These are phyloP conservation scores for Austroboletus novae-zelandiae DNA, from an alignment of 1,284 basidiomycete species.

Conservation along the genomic window DNA sequence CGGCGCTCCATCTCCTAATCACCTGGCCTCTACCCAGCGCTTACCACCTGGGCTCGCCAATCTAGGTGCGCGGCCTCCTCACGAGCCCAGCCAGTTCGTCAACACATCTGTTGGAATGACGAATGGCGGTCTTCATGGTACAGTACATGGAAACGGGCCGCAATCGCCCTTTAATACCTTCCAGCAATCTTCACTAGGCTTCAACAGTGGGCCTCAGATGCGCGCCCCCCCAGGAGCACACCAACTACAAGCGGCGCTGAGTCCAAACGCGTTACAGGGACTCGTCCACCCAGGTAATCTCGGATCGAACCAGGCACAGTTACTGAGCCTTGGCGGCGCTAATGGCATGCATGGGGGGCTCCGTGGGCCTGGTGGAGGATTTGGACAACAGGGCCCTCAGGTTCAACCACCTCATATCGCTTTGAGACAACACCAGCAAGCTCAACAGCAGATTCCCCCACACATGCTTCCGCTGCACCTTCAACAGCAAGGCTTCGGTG, in stretches of 20 bases:
- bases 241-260: conserved; percentile 44
- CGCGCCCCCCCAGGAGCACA: conserved; percentile 51
- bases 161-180: conserved; percentile 55
- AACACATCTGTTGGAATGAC: conserved; percentile 48
- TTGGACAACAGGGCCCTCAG: conserved; percentile 51
- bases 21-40: conserved; percentile 52
- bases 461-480: conserved; percentile 62
- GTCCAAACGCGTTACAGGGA: conserved; percentile 42
- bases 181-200: conserved; percentile 41
- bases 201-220: conserved; percentile 47
- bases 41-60: conserved; percentile 81
- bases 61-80: conserved; percentile 74
- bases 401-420: conserved; percentile 39
- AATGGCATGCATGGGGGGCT: conserved; percentile 38
- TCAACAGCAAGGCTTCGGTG: conserved; percentile 52
- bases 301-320: conserved; percentile 43
- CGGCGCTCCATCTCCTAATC: conserved; percentile 63
- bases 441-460: conserved; percentile 46
- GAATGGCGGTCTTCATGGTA: conserved; percentile 38
- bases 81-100: conserved; percentile 69
- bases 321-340: conserved; percentile 45
- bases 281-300: conserved; percentile 52
- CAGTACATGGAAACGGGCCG: conserved; percentile 46
- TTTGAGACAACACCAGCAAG: conserved; percentile 43
- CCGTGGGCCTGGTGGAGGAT: conserved; percentile 45